Base-by-base conservation (phyloP, 768 basidiomycete species). In the Cystofilobasidium capitatum region DNA sequence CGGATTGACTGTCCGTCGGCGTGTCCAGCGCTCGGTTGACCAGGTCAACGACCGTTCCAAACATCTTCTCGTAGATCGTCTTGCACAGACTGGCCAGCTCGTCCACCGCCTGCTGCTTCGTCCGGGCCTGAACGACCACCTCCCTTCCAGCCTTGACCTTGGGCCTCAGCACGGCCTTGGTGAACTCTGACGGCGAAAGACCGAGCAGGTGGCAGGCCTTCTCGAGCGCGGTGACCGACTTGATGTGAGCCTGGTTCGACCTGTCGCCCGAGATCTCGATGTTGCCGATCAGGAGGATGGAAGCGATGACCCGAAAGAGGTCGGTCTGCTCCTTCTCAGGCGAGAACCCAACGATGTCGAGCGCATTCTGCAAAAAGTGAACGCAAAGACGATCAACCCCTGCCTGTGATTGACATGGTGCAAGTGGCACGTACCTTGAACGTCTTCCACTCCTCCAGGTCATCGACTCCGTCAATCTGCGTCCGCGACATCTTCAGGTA, bases 1-100 rank as follows among this genome's bases (percentile, higher is more conserved):
- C 88, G 72, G 63, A 64, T 78, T 93, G 89, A 49, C 87, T 87
- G 3, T 89, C 87, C 60, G 72, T 74, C 2, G 94, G 94, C 3
- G 94, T 84, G 74, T 97, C 94, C 4, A 99, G 82, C 1, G 93
- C 93, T 35, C 85, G 84, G 76, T 99, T 99, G 77, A 99, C 89
- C 40, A 91, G 83, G 71, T 97, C 94, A 29, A 99, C 96, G 55
- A 99, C 83, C 17, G 85, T 82, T 29, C 92, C 90, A 73, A 99
- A 98, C 3, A 87, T 91, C 77, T 96, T 97, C 80, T 98, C 96
- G 78, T 98, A 99, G 17, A 98, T 80, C 1, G 89, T 92, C 80
- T 98, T 98, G 79, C 89, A 91, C 9, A 98, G 80, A 0, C 93
- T 85, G 0, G 85, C 85, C 3, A 99, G 82, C 78, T 99, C 96